These are phyloP conservation scores for Oryza punctata DNA, from an alignment of 176 grass and related monocot genomes.

Conservation along the genomic window DNA sequence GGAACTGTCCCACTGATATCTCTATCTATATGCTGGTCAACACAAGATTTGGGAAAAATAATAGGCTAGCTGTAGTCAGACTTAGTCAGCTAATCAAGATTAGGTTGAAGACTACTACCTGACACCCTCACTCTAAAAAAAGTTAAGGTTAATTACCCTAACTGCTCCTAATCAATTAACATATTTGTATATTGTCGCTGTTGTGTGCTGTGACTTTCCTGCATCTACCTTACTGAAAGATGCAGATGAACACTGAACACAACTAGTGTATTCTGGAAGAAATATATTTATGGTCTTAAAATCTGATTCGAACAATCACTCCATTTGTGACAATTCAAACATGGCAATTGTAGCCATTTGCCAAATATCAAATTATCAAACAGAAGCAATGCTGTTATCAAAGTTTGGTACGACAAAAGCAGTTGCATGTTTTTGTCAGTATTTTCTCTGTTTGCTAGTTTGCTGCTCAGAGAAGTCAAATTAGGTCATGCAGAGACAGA, in stretches of 20 bases:
- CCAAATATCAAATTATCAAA: not conserved
- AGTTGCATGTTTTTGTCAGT: not conserved
- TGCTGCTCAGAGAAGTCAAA: not conserved
- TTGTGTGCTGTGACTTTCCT: not conserved
- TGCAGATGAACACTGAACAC: not conserved
- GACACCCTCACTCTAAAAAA: not conserved
- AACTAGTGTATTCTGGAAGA: not conserved
- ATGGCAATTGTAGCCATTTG: not conserved
- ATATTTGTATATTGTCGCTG: not conserved
- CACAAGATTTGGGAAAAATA: not conserved
- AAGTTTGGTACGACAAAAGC: not conserved
- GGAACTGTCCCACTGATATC: conserved; percentile 7
- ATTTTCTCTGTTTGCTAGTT: not conserved
- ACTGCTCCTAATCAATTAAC: not conserved
- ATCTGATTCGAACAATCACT: not conserved
- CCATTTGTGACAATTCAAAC: not conserved
- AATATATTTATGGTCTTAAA: not conserved
- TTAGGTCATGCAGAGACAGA: not conserved
- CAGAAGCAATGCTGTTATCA: not conserved
- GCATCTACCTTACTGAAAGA: not conserved
- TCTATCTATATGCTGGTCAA: conserved; percentile 2
- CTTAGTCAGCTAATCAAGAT: conserved; percentile 21
- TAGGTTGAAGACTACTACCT: conserved; percentile 9
- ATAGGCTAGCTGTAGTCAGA: not conserved
- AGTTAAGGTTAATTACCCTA: not conserved